These are phyloP conservation scores for Peniophora sp. DNA, from an alignment of 1,284 basidiomycete species.

Conservation along the genomic window DNA sequence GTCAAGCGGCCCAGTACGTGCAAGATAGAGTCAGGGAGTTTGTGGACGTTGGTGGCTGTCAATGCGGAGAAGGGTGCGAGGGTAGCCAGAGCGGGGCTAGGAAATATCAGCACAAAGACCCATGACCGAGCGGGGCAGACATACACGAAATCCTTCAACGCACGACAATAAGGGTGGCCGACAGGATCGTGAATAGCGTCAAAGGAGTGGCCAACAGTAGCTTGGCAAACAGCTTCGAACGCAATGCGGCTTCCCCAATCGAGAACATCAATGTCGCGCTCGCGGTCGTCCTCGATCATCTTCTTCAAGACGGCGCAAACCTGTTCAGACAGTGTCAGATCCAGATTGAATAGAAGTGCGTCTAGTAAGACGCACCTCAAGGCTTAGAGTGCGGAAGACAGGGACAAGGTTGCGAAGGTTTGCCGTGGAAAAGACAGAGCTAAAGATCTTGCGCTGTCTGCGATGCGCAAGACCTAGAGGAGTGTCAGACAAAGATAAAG, in stretches of 20 bases:
- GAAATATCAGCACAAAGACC: neutral
- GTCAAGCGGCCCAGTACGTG: neutral
- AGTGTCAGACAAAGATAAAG: neutral
- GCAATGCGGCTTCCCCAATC: neutral
- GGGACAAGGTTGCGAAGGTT: neutral
- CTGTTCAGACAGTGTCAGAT: neutral
- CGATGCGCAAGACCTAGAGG: neutral
- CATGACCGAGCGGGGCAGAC: neutral
- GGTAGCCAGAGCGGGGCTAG: neutral
- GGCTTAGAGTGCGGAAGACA: neutral
- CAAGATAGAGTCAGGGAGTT: neutral
- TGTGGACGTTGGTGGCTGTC: neutral
- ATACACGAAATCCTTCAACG: neutral
- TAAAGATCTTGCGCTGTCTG: neutral
- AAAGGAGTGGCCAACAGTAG: neutral
- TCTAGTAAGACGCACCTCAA: neutral
- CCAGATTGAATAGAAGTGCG: neutral
- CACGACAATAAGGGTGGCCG: neutral
- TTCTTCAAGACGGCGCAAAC: neutral
- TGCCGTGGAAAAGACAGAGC: neutral
- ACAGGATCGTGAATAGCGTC: neutral
- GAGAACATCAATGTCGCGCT: neutral
- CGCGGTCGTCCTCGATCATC: neutral
- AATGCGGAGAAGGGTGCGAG: neutral
- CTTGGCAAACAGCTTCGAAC: neutral